These are phyloP conservation scores for Endogone sp. DNA, from an alignment of 192 early-diverging fungal genomes.

Conservation along the genomic window DNA sequence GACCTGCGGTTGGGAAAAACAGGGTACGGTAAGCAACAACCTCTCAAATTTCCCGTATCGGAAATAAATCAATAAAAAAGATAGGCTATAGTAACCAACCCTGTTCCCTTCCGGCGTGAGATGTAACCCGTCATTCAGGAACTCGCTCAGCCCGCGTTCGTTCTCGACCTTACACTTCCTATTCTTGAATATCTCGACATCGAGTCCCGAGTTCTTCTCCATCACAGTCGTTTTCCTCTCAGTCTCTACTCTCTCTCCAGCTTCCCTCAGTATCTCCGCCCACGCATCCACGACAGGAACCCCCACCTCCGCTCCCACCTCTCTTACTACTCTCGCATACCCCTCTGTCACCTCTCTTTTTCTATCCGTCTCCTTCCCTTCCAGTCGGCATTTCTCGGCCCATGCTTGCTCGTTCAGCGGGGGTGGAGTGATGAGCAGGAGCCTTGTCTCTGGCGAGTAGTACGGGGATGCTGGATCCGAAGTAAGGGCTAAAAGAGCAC, in stretches of 20 bases:
- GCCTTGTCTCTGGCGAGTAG: slow-evolving; percentile 54
- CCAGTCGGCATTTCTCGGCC: slow-evolving; percentile 18
- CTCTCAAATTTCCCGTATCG: too few relatives aligned
- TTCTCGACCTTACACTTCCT: too few relatives aligned
- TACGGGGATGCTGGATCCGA: slow-evolving; percentile 42
- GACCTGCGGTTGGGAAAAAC: neutral
- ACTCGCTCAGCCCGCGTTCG: neutral
- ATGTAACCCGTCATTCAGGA: neutral
- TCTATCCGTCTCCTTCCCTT: slow-evolving; percentile 29
- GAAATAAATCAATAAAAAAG: too few relatives aligned
- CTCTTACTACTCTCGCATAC: neutral
- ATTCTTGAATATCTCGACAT: neutral
- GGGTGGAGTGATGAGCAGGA: slow-evolving; percentile 73
- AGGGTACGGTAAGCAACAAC: neutral
- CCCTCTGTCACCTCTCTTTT: slow-evolving; percentile 26
- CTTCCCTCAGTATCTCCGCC: neutral
- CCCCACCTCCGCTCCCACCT: neutral
- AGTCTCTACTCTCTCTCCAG: neutral
- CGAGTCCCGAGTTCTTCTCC: neutral
- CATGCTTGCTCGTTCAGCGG: slow-evolving; percentile 54
- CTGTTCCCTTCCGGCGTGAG: neutral
- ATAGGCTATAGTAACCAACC: too few relatives aligned
- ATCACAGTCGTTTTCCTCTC: neutral
- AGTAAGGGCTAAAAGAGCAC: slow-evolving; percentile 52
- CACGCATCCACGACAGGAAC: neutral